Evolutionary conservation across 768 basidiomycete species (phyloP).

Genomic region (Pleurotus djamor): DNA sequence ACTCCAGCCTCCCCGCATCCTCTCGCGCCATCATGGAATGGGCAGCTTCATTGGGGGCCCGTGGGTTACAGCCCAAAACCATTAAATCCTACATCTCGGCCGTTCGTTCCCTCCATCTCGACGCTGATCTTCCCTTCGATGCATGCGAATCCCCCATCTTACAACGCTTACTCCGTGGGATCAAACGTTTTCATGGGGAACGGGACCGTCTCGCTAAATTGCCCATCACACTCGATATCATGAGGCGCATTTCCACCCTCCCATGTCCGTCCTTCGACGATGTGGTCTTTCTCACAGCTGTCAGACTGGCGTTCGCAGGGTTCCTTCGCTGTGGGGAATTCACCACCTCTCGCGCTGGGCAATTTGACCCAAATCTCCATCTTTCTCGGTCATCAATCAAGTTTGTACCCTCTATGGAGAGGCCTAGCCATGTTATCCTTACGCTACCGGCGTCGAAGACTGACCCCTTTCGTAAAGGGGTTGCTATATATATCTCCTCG

Average conservation of each 20-base stretch:
- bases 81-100: conserved; percentile 22
- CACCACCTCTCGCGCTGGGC: background rate
- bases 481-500: conserved; percentile 10
- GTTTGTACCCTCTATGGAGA: conserved; percentile 21
- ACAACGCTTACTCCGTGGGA: conserved; percentile 14
- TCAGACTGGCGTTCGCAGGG: conserved; percentile 16
- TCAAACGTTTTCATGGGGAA: conserved; percentile 15
- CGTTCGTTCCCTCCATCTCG: conserved; percentile 20
- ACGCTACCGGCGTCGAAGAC: conserved; percentile 32
- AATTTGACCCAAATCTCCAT: conserved; percentile 10
- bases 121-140: conserved; percentile 16
- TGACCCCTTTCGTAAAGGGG: conserved; percentile 28
- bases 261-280: conserved; percentile 2
- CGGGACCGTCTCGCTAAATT: conserved; percentile 11
- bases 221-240: conserved; percentile 20
- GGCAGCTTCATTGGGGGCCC: conserved; percentile 12
- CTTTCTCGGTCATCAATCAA: conserved; percentile 18
- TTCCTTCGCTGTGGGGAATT: conserved; percentile 18
- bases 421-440: conserved; percentile 19
- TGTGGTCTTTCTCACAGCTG: conserved; percentile 14
- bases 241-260: conserved; percentile 11
- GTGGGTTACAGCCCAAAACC: conserved; percentile 15
- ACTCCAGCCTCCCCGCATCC: conserved; percentile 11
- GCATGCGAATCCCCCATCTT: conserved; percentile 11
- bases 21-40: conserved; percentile 17